A percentile compares a stretch with the other conserved stretches of the same genome.
Evolutionary conservation across 1,284 basidiomycete species (phyloP).

Genomic region (Athelia psychrophila): DNA sequence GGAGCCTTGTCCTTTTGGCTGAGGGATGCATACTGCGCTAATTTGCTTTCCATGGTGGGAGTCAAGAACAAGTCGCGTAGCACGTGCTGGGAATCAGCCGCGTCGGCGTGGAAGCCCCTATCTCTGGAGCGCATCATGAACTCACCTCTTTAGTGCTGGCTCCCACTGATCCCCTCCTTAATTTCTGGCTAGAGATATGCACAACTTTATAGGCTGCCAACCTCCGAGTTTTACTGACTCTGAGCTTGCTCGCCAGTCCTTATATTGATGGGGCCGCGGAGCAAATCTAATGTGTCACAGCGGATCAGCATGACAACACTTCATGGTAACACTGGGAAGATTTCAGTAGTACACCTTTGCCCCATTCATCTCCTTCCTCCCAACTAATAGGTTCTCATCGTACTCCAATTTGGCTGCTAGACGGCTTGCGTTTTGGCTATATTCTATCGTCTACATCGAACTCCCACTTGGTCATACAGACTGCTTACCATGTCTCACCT

Average conservation of each 20-base stretch:
- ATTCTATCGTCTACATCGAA: constrained; percentile 1
- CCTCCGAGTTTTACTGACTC: too few species aligned
- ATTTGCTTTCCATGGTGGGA: constrained; percentile 57
- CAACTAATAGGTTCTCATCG: background rate
- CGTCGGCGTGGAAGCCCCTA: background rate
- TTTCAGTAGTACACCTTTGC: too few species aligned
- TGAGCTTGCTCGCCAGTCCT: too few species aligned
- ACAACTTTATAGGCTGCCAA: too few species aligned
- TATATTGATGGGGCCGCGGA: too few species aligned
- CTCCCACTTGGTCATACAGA: constrained; percentile 5
- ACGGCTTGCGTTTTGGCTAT: constrained; percentile 4
- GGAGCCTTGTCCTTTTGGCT: constrained; percentile 80
- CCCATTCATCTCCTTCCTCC: background rate
- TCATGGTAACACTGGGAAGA: too few species aligned
- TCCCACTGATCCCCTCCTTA: too few species aligned
- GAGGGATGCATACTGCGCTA: constrained; percentile 60
- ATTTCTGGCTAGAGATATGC: too few species aligned
- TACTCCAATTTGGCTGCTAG: background rate
- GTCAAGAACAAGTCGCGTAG: background rate
- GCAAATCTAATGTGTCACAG: too few species aligned
- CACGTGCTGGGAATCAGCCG: background rate
- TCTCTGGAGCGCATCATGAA: background rate
- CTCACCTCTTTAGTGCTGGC: too few species aligned
- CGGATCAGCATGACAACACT: too few species aligned
- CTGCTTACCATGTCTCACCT: constrained; percentile 42